Conservation (phyloP, 2,329 filamentous ascomycete genomes). For the Leptodontidium sp. region DNA sequence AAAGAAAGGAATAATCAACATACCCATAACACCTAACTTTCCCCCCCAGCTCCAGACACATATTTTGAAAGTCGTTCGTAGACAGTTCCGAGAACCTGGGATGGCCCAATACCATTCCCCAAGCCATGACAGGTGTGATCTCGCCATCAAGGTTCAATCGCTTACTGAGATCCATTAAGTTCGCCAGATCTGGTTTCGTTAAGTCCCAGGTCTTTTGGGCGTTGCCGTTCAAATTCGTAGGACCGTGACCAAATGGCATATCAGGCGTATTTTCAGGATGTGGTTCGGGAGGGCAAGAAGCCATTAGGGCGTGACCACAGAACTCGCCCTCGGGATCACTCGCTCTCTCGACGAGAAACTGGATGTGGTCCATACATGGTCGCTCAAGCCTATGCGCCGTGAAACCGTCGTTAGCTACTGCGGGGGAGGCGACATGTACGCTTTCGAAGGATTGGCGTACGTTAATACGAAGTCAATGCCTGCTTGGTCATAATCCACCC, state of each 20-base stretch:
- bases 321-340: constrained; percentile 69
- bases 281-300: constrained; percentile 76
- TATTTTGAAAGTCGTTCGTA: constrained; percentile 71
- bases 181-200: constrained; percentile 77
- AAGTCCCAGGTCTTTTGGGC: constrained; percentile 77
- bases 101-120: constrained; percentile 81
- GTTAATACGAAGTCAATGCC: constrained; percentile 92
- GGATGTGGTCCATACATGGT: constrained; percentile 91
- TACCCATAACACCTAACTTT: constrained; percentile 96
- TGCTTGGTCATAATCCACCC: constrained; percentile 79
- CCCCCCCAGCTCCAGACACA: constrained; percentile 76
- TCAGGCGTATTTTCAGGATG: constrained; percentile 55
- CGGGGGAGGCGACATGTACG: constrained; percentile 72
- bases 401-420: constrained; percentile 56
- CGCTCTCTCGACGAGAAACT: constrained; percentile 73
- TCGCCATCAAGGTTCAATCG: constrained; percentile 86
- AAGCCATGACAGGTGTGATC: constrained; percentile 95
- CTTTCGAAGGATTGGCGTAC: constrained; percentile 74
- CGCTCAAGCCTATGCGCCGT: constrained; percentile 76
- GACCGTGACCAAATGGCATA: constrained; percentile 60
- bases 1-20: constrained; percentile 49
- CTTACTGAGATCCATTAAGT: constrained; percentile 83
- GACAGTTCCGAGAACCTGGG: constrained; percentile 72
- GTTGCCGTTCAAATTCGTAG: constrained; percentile 30
- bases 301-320: constrained; percentile 94